phyloP scores from a whole-genome alignment of 768 basidiomycete species.

The Saitozyma podzolica region DNA sequence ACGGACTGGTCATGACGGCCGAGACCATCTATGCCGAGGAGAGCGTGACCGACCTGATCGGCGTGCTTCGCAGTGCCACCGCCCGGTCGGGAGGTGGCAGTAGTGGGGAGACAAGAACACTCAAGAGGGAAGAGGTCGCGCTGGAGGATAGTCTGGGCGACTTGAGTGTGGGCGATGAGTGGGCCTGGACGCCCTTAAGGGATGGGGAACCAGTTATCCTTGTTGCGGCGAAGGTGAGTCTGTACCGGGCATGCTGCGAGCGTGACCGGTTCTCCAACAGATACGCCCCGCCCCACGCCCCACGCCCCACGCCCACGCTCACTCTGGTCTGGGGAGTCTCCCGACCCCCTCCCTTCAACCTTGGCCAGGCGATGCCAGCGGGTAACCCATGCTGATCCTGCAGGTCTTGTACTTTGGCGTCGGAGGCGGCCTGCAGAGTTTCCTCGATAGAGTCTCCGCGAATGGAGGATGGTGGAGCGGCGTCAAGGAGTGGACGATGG shows the following conservation, averaged over 20 bases:
- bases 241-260: background rate
- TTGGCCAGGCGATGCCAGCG: no score
- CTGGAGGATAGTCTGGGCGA: slow-evolving; percentile 24
- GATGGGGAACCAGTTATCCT: slow-evolving; percentile 53
- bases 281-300: no score
- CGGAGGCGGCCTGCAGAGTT: slow-evolving; percentile 80
- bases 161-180: slow-evolving; percentile 16
- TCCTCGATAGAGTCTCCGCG: slow-evolving; percentile 61
- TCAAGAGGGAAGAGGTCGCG: background rate
- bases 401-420: slow-evolving; percentile 86
- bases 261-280: background rate
- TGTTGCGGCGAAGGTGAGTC: slow-evolving; percentile 73
- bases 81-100: slow-evolving; percentile 6
- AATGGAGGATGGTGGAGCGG: slow-evolving; percentile 59
- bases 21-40: slow-evolving; percentile 86
- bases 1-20: slow-evolving; percentile 78
- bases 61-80: slow-evolving; percentile 23
- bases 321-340: no score
- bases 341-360: no score
- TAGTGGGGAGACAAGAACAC: background rate
- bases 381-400: slow-evolving; percentile 3
- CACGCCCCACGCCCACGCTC: no score
- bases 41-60: slow-evolving; percentile 62
- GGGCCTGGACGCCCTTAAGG: slow-evolving; percentile 2
- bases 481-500: slow-evolving; percentile 66